Evolutionary conservation across 1,284 basidiomycete species (phyloP), one percentile per base, ranked within the genome.

Genomic region (Fomitiporia mediterranea): DNA sequence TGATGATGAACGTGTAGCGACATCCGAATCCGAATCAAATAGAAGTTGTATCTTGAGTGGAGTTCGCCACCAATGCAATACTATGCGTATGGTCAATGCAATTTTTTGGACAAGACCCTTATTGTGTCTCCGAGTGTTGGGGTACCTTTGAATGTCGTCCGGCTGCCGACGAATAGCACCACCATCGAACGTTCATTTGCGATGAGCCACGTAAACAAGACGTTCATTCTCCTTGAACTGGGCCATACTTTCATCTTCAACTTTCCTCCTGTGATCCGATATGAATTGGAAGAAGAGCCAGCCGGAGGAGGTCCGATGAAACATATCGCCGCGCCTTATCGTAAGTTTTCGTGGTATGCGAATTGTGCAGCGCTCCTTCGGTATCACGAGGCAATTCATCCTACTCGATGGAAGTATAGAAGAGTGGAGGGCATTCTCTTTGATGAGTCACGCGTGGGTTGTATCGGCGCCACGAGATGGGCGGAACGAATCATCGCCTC

Each of bases 371-470:
- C 32, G 32, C 32, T 13, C 13, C 32, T 34, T 34, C 13, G 32
- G 7, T 46, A 46, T 46, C 44, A 44, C 43, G 43, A 27, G 43
- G 43, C 28, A 28, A 46, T n/a, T 46, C 25, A 17, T n/a, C 44
- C 15, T 15, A 17, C 28, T 46, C 25, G 44, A 46, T 30, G 27
- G 25, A 28, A 13, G n/a, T 21, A 19, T 25, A 27, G 44, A 46
- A 46, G 44, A 46, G 25, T 28, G 44, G 44, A 46, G 44, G 25
- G 21, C n/a, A 9, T 9, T 28, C 44, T 28, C 44, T 46, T 46
- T 30, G 44, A 13, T 46, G 44, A 46, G 15, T 46, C 44, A 46
- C 43, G 44, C 44, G 44, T 46, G 28, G 28, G 44, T 32, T 25
- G 42, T 23, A 23, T 9, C 25, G 6, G 27, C 25, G 8, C 27